Base-by-base conservation (phyloP, 2,329 filamentous ascomycete genomes). In the Cladosporium cucumerinum region DNA sequence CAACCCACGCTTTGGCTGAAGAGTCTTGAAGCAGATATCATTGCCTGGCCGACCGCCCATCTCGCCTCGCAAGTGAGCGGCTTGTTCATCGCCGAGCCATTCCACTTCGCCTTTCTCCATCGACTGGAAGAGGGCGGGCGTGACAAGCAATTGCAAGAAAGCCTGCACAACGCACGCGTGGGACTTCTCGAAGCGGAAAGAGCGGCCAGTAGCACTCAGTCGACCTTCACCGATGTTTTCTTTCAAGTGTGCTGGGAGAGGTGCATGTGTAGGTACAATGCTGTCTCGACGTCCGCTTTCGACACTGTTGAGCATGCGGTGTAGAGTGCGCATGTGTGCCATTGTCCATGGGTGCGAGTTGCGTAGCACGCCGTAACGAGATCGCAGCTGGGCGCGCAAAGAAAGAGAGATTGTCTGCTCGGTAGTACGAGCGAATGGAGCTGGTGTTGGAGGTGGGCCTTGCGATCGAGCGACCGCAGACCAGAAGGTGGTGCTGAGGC, bases 301-400 rank as follows among this genome's bases (percentile, higher is more conserved):
- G 64, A 68, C 63, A 1, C 74, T 76, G 68, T 76, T 76, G 57
- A 73, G 71, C 70, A 77, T 73, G 39, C 75, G 73, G 61, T 77
- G 75, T 7, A 77, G 67, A 2, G 75, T 77, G 28, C 75, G 74
- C 66, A 76, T 74, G 65, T 77, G 75, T 12, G 67, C 59, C 66
- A 77, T 70, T 7, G 73, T 76, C 73, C 75, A 77, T 1, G 75
- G 75, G 52, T 73, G 72, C 1, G 60, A 39, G 10, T 70, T 65
- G 11, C 69, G 66, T 14, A 77, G 68, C 30, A 77, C 72, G 61
- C 75, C 74, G 64, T 77, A 77, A 32, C 75, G 74, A 23, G 68
- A 67, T 32, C 75, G 74, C 43, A 76, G 54, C 25, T 69, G 66
- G 28, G 72, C 66, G 66, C 72, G 72, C 5, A 72, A 69, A 18